Percentiles rank a stretch among this genome's conserved stretches.
phyloP scores from a whole-genome alignment of 1,284 basidiomycete species.

The Schizophyllum commune region DNA sequence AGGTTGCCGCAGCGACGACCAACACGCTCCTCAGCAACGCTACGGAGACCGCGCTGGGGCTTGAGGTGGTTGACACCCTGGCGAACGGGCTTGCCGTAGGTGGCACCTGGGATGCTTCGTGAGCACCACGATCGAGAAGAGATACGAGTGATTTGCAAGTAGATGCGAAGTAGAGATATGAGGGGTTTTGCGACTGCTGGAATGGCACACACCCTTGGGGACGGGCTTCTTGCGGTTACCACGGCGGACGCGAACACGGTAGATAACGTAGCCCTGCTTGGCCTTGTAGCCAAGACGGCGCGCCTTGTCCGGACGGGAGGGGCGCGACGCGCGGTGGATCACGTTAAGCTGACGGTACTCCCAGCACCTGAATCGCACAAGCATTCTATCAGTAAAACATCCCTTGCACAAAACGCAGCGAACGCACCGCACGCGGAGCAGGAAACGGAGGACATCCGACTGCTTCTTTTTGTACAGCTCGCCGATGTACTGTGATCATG shows the following conservation, averaged over 20 bases:
- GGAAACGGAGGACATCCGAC: conserved; percentile 96
- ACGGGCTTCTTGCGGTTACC: conserved; percentile 99
- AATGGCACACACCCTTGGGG: conserved; percentile 70
- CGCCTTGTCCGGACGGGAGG: conserved; percentile 98
- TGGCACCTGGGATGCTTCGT: conserved; percentile 60
- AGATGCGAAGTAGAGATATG: not conserved
- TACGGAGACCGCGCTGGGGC: conserved; percentile 90
- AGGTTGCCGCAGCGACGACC: conserved; percentile 95
- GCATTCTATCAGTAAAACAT: not conserved
- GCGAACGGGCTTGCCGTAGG: conserved; percentile 98
- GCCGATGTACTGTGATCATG: conserved; percentile 68
- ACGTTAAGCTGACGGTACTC: conserved; percentile 98
- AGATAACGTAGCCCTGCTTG: conserved; percentile 99
- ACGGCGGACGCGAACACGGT: conserved; percentile 95
- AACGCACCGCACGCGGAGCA: conserved; percentile 89
- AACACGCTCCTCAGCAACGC: conserved; percentile 97
- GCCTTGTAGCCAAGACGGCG: conserved; percentile 99
- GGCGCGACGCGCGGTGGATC: conserved; percentile 95
- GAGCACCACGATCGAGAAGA: not conserved
- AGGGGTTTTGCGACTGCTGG: not conserved
- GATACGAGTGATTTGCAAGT: not conserved
- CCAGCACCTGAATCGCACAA: conserved; percentile 76
- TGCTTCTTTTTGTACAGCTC: conserved; percentile 97
- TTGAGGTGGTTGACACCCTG: conserved; percentile 99
- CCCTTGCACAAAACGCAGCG: not conserved